These are phyloP conservation scores for Theileria parva DNA, from an alignment of 169 alveolate species.

Conservation along the genomic window DNA sequence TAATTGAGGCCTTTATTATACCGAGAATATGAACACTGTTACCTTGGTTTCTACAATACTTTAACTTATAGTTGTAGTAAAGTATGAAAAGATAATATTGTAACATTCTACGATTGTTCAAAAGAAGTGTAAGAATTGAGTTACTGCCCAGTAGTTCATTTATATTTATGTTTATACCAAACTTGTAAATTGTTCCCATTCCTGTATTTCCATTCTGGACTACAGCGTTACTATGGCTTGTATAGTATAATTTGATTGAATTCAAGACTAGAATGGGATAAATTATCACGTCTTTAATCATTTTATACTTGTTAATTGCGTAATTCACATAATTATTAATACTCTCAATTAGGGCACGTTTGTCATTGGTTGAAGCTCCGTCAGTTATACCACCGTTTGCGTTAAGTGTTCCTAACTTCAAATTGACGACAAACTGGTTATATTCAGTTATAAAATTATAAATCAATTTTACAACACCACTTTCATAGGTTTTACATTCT, in stretches of 20 bases:
- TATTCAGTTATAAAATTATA: neutral
- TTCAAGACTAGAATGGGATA: neutral
- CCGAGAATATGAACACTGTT: neutral
- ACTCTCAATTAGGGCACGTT: neutral
- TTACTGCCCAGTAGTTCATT: neutral
- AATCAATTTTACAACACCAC: neutral
- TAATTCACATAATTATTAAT: neutral
- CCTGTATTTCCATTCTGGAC: neutral
- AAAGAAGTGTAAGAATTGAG: neutral
- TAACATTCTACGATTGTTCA: neutral
- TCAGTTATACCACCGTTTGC: neutral
- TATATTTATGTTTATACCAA: neutral
- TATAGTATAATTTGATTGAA: neutral
- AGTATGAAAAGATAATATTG: neutral
- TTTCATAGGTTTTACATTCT: neutral
- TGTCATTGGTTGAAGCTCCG: neutral
- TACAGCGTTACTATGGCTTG: neutral
- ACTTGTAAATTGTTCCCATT: neutral
- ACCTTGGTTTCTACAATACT: neutral
- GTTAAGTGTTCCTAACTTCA: neutral
- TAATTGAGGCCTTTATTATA: neutral
- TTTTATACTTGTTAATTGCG: neutral
- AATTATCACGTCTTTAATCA: neutral
- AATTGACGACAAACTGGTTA: neutral
- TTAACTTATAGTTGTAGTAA: neutral